Base-by-base conservation (phyloP, 768 basidiomycete species). In the Vararia minispora region DNA sequence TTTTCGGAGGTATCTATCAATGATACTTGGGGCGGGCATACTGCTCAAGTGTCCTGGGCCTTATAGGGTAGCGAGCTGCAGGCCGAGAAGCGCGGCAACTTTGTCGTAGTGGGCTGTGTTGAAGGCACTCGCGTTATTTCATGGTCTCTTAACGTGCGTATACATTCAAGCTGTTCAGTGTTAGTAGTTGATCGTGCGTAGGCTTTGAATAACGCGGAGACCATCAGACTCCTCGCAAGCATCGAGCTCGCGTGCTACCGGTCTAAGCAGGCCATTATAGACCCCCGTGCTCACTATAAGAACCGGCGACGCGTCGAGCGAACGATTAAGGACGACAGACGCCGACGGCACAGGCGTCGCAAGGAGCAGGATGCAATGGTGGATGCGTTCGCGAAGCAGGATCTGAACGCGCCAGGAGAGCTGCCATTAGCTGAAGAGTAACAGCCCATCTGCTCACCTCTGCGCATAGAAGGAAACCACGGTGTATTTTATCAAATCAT, bases 61-160 rank as follows among this genome's bases (percentile, higher is more conserved):
- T 41, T 25, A 29, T 34, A 83, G 79, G 53, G 64, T 17, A 74
- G 73, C 41, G 78, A 87, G 53, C 59, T 88, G 26, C 82, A 87
- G 62, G 85, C 84, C 13, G 86, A 89, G 59, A 84, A 83, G 59
- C 72, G 86, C 46, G 86, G 86, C 37, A 88, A 87, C 55, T 89
- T 89, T 52, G 78, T 89, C 16, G 83, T 89, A 20, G 72, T 89
- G 38, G 79, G 81, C 29, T 81, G 79, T 39, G 75, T 89, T 16
- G 82, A 88, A 42, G 76, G 74, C 16, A 54, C 66, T 28, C 73
- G 71, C 28, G 85, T 89, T 28, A 64, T 88, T 23, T 88, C 86
- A 11, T 89, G 85, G 84, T 88, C 86, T 22, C 55, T 88, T 42
- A 87, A 88, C 52, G 85, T 85, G 49, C 40, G 76, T 54, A 5